Percentiles rank a stretch among this genome's conserved stretches.
Conservation (phyloP, 352 stramenopile species). For the Phytopythium aichiense region DNA sequence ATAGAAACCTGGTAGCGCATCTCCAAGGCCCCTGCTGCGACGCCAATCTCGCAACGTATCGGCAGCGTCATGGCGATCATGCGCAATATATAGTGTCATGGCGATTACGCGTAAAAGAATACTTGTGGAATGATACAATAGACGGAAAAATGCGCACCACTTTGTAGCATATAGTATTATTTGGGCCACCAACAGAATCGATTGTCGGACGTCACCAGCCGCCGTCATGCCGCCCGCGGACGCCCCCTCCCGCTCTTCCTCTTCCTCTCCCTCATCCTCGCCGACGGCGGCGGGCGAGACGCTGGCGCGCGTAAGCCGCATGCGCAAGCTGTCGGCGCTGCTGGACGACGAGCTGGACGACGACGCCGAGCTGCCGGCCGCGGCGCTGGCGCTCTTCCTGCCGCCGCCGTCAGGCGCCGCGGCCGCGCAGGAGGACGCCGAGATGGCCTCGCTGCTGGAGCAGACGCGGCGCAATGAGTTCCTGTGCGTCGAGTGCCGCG, state of each 20-base stretch:
- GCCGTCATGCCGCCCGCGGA: neutral
- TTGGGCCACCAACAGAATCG: too few relatives aligned
- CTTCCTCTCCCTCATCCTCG: neutral
- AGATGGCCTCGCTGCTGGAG: slow-evolving; percentile 24
- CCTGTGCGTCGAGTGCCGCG: slow-evolving; percentile 66
- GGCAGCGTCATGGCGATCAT: too few relatives aligned
- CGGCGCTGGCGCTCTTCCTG: slow-evolving; percentile 47
- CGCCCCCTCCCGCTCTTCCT: neutral
- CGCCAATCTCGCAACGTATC: too few relatives aligned
- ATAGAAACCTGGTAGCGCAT: too few relatives aligned
- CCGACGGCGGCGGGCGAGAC: slow-evolving; percentile 15
- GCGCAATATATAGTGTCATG: too few relatives aligned
- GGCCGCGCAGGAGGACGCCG: slow-evolving; percentile 14
- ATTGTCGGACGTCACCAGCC: too few relatives aligned
- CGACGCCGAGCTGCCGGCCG: slow-evolving; percentile 45
- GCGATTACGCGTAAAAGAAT: too few relatives aligned
- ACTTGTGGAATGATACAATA: too few relatives aligned
- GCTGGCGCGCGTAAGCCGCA: slow-evolving; percentile 55
- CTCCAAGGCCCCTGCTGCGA: too few relatives aligned
- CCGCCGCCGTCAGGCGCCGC: slow-evolving; percentile 18
- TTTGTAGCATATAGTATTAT: too few relatives aligned
- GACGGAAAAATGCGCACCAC: too few relatives aligned
- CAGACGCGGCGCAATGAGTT: slow-evolving; percentile 36
- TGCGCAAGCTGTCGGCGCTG: slow-evolving; percentile 78
- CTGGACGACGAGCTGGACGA: slow-evolving; percentile 59